phyloP scores from a whole-genome alignment of 495 filamentous ascomycete species.

The Thermothielavioides terrestris region DNA sequence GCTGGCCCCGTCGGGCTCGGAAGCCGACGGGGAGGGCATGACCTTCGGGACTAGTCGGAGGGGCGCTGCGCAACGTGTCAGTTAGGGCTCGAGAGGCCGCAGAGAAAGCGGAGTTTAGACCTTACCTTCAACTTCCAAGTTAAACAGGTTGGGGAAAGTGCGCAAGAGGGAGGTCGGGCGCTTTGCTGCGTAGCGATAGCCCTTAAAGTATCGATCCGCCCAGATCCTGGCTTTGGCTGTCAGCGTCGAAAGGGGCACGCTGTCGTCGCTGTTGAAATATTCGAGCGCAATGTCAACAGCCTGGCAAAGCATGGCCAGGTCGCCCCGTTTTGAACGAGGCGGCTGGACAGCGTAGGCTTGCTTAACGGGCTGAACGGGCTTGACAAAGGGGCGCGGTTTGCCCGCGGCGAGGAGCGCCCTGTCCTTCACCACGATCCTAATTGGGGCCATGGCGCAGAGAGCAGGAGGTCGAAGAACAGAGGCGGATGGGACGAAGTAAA shows the following conservation, averaged over 20 bases:
- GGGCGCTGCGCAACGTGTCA: constrained; percentile 4
- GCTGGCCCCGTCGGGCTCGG: constrained; percentile 13
- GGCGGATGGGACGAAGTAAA: too few species aligned
- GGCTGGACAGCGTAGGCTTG: background rate
- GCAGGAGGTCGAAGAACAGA: background rate
- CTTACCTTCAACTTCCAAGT: constrained; percentile 15
- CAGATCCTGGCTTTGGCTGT: constrained; percentile 15
- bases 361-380: background rate
- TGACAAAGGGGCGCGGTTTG: background rate
- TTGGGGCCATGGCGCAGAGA: constrained; percentile 4
- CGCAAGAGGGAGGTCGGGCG: constrained; percentile 10
- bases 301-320: constrained; percentile 10
- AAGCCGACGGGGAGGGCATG: constrained; percentile 4
- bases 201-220: constrained; percentile 17
- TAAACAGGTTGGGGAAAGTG: constrained; percentile 20
- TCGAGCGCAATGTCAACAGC: constrained; percentile 20
- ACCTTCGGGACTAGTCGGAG: constrained; percentile 6
- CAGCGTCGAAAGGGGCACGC: constrained; percentile 8
- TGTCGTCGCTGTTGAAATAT: constrained; percentile 21
- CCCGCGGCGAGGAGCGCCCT: background rate
- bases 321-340: constrained; percentile 9
- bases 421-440: constrained; percentile 5
- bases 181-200: constrained; percentile 13
- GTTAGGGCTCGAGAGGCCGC: background rate
- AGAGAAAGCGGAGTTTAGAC: background rate